A percentile compares a stretch with the other conserved stretches of the same genome.
phyloP scores from a whole-genome alignment of 495 filamentous ascomycete genomes.

The Xylaria castorea region DNA sequence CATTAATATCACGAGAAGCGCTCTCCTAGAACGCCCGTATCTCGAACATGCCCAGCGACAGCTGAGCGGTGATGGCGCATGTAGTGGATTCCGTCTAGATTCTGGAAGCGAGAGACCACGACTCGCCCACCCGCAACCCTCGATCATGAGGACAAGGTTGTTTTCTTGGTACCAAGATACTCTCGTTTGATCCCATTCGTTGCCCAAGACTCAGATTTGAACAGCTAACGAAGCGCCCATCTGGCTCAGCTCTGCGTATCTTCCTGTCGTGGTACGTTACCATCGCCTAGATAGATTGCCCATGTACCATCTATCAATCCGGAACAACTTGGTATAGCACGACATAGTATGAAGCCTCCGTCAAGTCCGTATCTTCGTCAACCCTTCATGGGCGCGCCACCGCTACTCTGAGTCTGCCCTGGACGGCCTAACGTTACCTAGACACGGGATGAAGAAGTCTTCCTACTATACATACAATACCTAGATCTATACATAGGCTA shows the following conservation, averaged over 20 bases:
- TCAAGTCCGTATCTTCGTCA: not conserved
- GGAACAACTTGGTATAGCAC: not conserved
- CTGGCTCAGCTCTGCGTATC: constrained; percentile 20
- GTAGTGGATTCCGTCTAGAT: not conserved
- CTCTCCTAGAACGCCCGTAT: not conserved
- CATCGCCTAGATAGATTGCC: constrained; percentile 19
- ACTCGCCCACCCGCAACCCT: not conserved
- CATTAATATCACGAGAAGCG: not conserved
- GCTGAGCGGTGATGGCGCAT: constrained; percentile 9
- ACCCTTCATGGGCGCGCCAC: not conserved
- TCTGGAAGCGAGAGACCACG: not conserved
- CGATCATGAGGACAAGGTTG: constrained; percentile 4
- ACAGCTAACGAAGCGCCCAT: constrained; percentile 16
- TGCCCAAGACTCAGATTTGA: not conserved
- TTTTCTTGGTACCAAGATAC: not conserved
- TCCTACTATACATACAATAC: not conserved
- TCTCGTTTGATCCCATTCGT: not conserved
- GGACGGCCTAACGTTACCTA: not conserved
- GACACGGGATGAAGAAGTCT: not conserved
- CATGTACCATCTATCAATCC: constrained; percentile 4
- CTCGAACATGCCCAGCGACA: not conserved
- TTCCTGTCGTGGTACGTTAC: constrained; percentile 23
- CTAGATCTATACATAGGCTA: constrained; percentile 11
- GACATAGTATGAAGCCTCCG: not conserved
- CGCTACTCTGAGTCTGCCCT: not conserved